Percentiles rank a stretch among this genome's conserved stretches.
Evolutionary conservation across 1,284 basidiomycete species (phyloP).

Genomic region (Marasmius fiardii): DNA sequence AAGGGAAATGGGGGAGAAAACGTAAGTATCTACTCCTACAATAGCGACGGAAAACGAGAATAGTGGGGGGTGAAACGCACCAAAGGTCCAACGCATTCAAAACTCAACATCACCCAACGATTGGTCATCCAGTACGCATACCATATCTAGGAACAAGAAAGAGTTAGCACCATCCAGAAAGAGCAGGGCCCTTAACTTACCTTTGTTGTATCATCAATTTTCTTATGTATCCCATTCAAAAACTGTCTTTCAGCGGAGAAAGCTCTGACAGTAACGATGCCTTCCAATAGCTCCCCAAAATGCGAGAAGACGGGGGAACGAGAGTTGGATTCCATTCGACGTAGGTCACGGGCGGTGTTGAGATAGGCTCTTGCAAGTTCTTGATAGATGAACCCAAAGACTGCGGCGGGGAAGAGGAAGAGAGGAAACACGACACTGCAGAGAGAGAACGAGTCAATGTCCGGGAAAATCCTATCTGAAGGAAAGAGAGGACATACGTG

Average conservation of each 20-base stretch:
- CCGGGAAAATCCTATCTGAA: neutral
- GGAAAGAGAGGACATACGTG: slow-evolving; percentile 35
- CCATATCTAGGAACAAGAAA: too few relatives aligned
- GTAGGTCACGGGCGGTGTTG: slow-evolving; percentile 72
- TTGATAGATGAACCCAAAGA: slow-evolving; percentile 64
- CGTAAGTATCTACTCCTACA: too few relatives aligned
- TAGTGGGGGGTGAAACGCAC: neutral
- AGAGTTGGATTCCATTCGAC: slow-evolving; percentile 75
- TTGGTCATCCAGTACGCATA: slow-evolving; percentile 83
- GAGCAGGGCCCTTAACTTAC: slow-evolving; percentile 27
- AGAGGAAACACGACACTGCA: slow-evolving; percentile 62
- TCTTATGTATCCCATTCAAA: slow-evolving; percentile 65
- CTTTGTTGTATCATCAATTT: slow-evolving; percentile 65
- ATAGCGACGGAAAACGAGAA: too few relatives aligned
- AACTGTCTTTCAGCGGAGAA: slow-evolving; percentile 85
- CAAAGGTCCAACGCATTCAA: slow-evolving; percentile 67
- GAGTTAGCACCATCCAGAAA: neutral
- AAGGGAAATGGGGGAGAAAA: too few relatives aligned
- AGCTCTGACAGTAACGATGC: slow-evolving; percentile 82
- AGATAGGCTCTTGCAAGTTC: slow-evolving; percentile 68
- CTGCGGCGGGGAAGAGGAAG: slow-evolving; percentile 68
- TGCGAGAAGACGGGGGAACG: slow-evolving; percentile 74
- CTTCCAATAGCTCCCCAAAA: slow-evolving; percentile 77
- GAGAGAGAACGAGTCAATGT: neutral
- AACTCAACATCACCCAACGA: slow-evolving; percentile 73